These are phyloP conservation scores for Stentor coeruleus DNA, from an alignment of 73 alveolate species.

Conservation along the genomic window DNA sequence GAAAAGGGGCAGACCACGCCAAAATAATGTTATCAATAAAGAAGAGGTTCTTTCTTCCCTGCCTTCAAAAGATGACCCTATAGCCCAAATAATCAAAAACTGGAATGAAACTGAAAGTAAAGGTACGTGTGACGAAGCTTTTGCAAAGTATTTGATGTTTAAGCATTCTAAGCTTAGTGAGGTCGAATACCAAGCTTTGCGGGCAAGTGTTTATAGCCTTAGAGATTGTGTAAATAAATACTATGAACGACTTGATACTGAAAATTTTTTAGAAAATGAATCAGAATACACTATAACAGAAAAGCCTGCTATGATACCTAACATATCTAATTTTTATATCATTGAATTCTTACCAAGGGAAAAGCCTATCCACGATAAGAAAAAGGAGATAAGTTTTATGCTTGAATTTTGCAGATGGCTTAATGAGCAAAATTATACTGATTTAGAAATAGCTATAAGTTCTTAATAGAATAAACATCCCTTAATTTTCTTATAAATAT, in stretches of 20 bases:
- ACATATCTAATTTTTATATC: background rate
- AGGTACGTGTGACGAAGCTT: constrained; percentile 21
- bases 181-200: constrained; percentile 26
- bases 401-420: constrained; percentile 18
- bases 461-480: too few species aligned
- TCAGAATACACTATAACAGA: background rate
- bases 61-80: background rate
- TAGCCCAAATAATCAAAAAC: background rate
- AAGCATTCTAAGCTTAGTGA: background rate
- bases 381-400: background rate
- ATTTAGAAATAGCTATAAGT: background rate
- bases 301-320: constrained; percentile 1
- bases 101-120: background rate
- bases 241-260: background rate
- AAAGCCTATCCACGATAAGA: background rate
- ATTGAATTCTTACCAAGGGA: background rate
- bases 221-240: background rate
- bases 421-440: background rate
- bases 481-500: too few species aligned
- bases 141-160: background rate
- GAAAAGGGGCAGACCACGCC: constrained; percentile 11
- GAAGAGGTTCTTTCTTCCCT: background rate
- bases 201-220: background rate
- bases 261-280: background rate
- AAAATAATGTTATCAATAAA: background rate